Evolutionary conservation across 306 rosid genomes (phyloP), one percentile per base, ranked within the genome.

Genomic region (Castanea crenata): DNA sequence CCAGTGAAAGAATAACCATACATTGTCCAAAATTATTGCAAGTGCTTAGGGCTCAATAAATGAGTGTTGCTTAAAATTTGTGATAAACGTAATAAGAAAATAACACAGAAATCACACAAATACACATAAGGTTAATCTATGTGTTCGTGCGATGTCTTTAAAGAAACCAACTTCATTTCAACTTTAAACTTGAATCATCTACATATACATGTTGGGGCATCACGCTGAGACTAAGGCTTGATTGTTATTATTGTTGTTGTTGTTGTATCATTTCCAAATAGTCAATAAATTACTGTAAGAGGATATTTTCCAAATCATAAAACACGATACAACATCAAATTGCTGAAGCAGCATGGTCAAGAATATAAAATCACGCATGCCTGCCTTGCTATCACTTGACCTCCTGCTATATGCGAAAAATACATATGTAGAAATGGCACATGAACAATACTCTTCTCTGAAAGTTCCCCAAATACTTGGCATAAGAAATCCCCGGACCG

Each of bases 331-430:
- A 41, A 0, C 46, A 41, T 41, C 46, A 41, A 41, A 41, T 41
- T 41, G 46, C 11, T 41, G 46, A 41, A 41, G 11, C 46, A 41
- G 46, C 11, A 7, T 8, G 46, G 11, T 7, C 11, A 41, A 2
- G 46, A 41, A 41, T 41, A 25, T 63, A 29, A 31, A n/a, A 63
- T 57, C 15, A 59, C 51, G 71, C 78, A 35, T 21, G 86, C 99
- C 93, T 89, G 83, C 82, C 86, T 90, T 38, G 87, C 84, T 76
- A 95, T 89, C 78, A 88, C 92, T 63, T 93, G 96, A 69, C 94
- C 97, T 69, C 92, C 99, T 55, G 98, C 81, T 46, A 93, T 78
- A 71, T 91, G 98, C 16, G 97, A 85, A 80, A 93, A 93, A 77
- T 95, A 89, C 64, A 93, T 90, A 49, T 95, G 64, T 91, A 93